Base-by-base conservation (phyloP, 2,329 filamentous ascomycete species). In the Colletotrichum karsti region DNA sequence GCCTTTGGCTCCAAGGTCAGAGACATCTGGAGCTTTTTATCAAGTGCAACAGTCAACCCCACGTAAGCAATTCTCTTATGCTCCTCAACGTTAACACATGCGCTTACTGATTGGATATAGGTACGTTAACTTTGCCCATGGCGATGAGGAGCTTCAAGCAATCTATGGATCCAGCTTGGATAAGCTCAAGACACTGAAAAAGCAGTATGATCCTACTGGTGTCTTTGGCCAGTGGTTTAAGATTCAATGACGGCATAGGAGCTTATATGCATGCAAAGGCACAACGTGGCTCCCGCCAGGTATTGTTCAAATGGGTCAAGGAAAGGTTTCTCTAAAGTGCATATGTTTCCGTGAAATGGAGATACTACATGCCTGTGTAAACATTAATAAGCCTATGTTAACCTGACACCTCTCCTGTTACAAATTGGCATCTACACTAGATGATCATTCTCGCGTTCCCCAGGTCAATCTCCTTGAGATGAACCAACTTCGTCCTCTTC, bases 61-160 rank as follows among this genome's bases (percentile, higher is more conserved):
- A 78, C 76, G 53, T 56, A 41, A 42, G 53, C 33, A 35, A n/a
- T n/a, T n/a, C 2, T 13, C 33, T 30, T 20, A 4, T 7, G 10
- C 5, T 0, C 10, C 13, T 26, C 22, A 4, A 10, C 1, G 1
- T 0, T 1, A 30, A 1, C 6, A 0, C 0, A 1, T 30, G 0
- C 4, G 1, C 46, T 50, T 9, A 33, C 15, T 18, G 18, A 51
- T 15, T n/a, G 26, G n/a, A 15, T 18, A 0, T 41, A 56, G 53
- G 9, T 78, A 78, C 56, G 67, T 78, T 50, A 79, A 78, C 62
- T 78, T 78, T 59, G 77, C 76, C 0, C 73, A 77, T 41, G 77
- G 77, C 12, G 77, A 78, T 42, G 77, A 78, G 63, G 42, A 69
- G 7, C 60, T 75, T 7, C 54, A 69, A 7, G 68, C 63, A 4